These are phyloP conservation scores for Salmacisia buchloeana DNA, from an alignment of 1,284 basidiomycete species.

Conservation along the genomic window DNA sequence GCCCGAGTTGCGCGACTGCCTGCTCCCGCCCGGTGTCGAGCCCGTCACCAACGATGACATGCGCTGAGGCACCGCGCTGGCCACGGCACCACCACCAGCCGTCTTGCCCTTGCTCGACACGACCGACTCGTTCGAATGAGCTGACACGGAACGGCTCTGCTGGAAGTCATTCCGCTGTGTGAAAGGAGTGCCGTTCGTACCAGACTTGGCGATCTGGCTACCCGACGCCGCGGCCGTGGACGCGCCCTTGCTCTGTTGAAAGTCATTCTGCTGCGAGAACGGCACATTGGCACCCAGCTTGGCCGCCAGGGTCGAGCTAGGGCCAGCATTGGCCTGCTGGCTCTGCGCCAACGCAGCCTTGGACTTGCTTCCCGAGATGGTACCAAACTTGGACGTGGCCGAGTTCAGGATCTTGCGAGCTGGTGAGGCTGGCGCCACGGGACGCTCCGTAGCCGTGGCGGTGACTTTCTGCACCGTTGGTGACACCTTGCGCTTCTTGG, in stretches of 20 bases:
- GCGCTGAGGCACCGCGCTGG: slow-evolving; percentile 19
- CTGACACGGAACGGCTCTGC: slow-evolving; percentile 7
- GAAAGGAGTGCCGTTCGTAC: too few relatives aligned
- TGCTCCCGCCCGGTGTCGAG: slow-evolving; percentile 20
- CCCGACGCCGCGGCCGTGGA: too few relatives aligned
- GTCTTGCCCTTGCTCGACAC: slow-evolving; percentile 13
- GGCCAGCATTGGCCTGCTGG: not conserved
- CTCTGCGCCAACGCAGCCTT: too few relatives aligned
- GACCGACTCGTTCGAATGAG: not conserved
- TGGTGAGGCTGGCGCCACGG: not conserved
- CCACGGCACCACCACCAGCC: slow-evolving; percentile 15
- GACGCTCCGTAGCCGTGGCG: not conserved
- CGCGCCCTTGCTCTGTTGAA: slow-evolving; percentile 8
- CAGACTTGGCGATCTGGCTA: too few relatives aligned
- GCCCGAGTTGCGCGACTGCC: slow-evolving; percentile 14
- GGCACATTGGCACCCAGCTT: not conserved
- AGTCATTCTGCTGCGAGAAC: slow-evolving; percentile 11
- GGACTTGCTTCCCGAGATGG: too few relatives aligned
- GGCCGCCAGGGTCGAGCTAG: not conserved
- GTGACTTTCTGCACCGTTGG: not conserved
- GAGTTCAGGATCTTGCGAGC: not conserved
- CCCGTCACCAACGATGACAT: slow-evolving; percentile 22
- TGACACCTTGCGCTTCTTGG: slow-evolving; percentile 5
- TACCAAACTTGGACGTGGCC: too few relatives aligned
- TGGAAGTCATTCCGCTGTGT: slow-evolving; percentile 10